Evolutionary conservation across 2,329 filamentous ascomycete genomes (phyloP), one percentile per base, ranked within the genome.

Genomic region (Sporothrix euskadiensis): DNA sequence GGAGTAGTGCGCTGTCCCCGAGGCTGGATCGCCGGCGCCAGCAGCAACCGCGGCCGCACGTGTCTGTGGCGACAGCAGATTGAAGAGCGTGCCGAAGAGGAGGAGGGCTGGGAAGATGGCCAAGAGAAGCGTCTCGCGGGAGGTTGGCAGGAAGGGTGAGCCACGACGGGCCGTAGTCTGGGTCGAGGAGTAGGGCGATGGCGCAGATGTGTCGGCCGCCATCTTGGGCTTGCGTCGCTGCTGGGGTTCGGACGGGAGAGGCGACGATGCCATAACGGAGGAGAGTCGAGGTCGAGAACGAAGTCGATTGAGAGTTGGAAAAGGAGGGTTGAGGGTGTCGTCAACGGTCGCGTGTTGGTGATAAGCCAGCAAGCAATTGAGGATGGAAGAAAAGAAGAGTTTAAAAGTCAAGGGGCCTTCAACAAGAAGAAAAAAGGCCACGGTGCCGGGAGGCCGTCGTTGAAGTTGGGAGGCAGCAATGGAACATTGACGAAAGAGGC

Each of bases 31-130:
- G 39, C 68, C 66, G n/a, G 16, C 12, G 2, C 49, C 32, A 3
- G 70, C n/a, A 93, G 91, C 14, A 84, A 93, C 94, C 3, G 88
- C 85, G 1, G 88, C 85, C 65, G 84, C 83, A 79, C 89, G 90
- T 12, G 90, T 90, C 74, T 89, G 84, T 0, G 94, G 94, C 22
- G 94, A 94, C 71, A 98, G 83, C 49, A 89, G 83, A 63, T 91
- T 91, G 86, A 93, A 98, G 77, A 97, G 79, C 39, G 93, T 92
- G 76, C 96, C 96, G 77, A 97, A 88, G 72, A 94, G 76, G 73
- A 99, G 89, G 7, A 94, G 91, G 35, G 84, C 78, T 4, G 95
- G 95, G 83, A 97, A 98, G 74, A 93, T 77, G 2, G 84, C 81
- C 41, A 97, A 87, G 30, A 91, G 84, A 73, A 88, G 78, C 32